A percentile compares a stretch with the other conserved stretches of the same genome.
Evolutionary conservation across 805 yeast genomes (phyloP).

Genomic region (Hanseniaspora clermontiae): DNA sequence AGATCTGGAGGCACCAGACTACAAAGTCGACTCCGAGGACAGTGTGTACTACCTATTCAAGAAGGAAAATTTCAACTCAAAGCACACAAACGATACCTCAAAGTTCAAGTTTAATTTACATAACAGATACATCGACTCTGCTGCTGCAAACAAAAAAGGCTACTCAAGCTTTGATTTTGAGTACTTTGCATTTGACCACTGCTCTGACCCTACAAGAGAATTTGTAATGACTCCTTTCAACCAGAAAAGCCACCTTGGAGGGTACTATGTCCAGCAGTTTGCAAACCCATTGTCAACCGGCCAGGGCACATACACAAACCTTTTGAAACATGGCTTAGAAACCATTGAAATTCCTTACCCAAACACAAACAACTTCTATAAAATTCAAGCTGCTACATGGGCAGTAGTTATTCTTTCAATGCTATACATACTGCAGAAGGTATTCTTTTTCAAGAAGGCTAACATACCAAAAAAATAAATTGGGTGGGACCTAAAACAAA

Average conservation of each 20-base stretch:
- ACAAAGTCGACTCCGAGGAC: constrained; percentile 25
- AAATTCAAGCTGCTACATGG: constrained; percentile 30
- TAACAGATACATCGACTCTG: constrained; percentile 39
- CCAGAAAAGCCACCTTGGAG: constrained; percentile 3
- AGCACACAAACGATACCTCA: background rate
- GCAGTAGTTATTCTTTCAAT: constrained; percentile 28
- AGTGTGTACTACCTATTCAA: constrained; percentile 5
- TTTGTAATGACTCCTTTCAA: constrained; percentile 2
- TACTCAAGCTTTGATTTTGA: constrained; percentile 22
- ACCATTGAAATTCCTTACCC: constrained; percentile 32
- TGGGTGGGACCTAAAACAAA: no score
- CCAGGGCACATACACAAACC: background rate
- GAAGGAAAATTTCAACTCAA: background rate
- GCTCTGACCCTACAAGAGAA: constrained; percentile 26
- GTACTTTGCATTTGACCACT: constrained; percentile 41
- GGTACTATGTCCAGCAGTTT: background rate
- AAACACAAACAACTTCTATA: constrained; percentile 22
- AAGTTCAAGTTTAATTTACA: constrained; percentile 34
- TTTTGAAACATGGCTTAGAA: background rate
- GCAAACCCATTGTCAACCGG: background rate
- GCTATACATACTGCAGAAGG: constrained; percentile 25
- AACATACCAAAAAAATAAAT: no score
- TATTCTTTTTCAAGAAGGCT: constrained; percentile 11
- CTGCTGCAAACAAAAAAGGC: constrained; percentile 13
- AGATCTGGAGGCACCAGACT: constrained; percentile 47